A percentile compares a stretch with the other conserved stretches of the same genome.
Evolutionary conservation across 805 yeast species (phyloP).

Genomic region (Cyberlindnera galapagoensis): DNA sequence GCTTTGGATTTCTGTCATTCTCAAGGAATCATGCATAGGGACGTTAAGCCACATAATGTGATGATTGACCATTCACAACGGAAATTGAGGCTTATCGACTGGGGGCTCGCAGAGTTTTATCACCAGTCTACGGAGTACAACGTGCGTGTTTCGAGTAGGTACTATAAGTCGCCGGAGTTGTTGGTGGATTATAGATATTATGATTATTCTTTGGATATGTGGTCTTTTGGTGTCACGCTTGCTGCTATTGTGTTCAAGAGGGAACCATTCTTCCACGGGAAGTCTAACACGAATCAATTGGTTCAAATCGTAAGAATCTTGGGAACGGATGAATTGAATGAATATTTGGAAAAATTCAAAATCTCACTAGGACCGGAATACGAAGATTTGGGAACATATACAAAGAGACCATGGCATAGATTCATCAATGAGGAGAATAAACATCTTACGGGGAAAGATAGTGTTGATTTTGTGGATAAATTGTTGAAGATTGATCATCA

Average conservation of each 20-base stretch:
- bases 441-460: constrained; percentile 41
- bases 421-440: constrained; percentile 52
- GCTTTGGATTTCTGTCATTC: constrained; percentile 89
- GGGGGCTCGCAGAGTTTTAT: constrained; percentile 94
- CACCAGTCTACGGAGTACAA: constrained; percentile 87
- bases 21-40: constrained; percentile 93
- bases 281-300: constrained; percentile 84
- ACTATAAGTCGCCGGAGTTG: constrained; percentile 89
- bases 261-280: constrained; percentile 91
- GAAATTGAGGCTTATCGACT: constrained; percentile 72
- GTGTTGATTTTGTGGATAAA: constrained; percentile 65
- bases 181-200: constrained; percentile 76
- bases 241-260: constrained; percentile 84
- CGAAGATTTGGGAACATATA: constrained; percentile 66
- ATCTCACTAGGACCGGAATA: constrained; percentile 69
- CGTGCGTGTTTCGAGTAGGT: constrained; percentile 87
- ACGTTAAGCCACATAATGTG: constrained; percentile 89
- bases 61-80: constrained; percentile 77
- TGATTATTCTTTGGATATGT: constrained; percentile 82
- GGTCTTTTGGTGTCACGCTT: constrained; percentile 90
- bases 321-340: constrained; percentile 72
- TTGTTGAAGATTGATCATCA: constrained; percentile 80
- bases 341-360: constrained; percentile 62
- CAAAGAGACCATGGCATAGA: constrained; percentile 60
- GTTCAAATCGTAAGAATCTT: constrained; percentile 85